phyloP scores from a whole-genome alignment of 192 early-diverging fungal genomes.

The Dimargaris cristalligena region DNA sequence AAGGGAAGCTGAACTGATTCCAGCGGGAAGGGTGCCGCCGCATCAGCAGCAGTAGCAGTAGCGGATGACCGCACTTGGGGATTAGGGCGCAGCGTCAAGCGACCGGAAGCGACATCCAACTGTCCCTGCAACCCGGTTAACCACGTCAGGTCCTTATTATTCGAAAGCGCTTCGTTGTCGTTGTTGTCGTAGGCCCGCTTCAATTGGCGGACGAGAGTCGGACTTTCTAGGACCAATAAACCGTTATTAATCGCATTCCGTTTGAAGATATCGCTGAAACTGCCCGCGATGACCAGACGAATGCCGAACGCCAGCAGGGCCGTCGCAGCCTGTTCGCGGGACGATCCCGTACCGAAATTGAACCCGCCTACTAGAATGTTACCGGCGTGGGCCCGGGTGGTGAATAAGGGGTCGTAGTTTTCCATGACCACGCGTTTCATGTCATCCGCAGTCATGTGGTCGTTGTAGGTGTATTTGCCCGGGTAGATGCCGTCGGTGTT shows the following conservation, averaged over 20 bases:
- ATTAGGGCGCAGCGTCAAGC: conserved; percentile 17
- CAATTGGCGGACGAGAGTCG: conserved; percentile 61
- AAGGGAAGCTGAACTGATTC: conserved; percentile 27
- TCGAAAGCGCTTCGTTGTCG: not conserved
- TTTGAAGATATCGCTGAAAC: conserved; percentile 96
- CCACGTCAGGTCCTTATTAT: conserved; percentile 34
- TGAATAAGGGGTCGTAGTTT: conserved; percentile 90
- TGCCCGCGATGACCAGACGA: conserved; percentile 72
- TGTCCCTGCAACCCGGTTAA: conserved; percentile 59
- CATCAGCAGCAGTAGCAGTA: conserved; percentile 3
- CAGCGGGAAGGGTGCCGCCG: conserved; percentile 13
- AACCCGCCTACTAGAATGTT: conserved; percentile 84
- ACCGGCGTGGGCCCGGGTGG: conserved; percentile 38
- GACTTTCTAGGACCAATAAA: conserved; percentile 75
- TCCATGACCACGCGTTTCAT: conserved; percentile 97
- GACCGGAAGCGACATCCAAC: conserved; percentile 56
- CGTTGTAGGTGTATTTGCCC: conserved; percentile 96
- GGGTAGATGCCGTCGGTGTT: conserved; percentile 99
- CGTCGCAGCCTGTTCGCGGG: conserved; percentile 95
- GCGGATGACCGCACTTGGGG: not conserved
- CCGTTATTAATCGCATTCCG: conserved; percentile 99
- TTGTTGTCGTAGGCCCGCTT: conserved; percentile 23
- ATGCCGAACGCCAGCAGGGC: conserved; percentile 77
- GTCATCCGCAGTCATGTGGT: conserved; percentile 73
- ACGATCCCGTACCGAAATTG: conserved; percentile 97